phyloP scores from a whole-genome alignment of 805 yeast species.

The Saccharomycopsis sp. region DNA sequence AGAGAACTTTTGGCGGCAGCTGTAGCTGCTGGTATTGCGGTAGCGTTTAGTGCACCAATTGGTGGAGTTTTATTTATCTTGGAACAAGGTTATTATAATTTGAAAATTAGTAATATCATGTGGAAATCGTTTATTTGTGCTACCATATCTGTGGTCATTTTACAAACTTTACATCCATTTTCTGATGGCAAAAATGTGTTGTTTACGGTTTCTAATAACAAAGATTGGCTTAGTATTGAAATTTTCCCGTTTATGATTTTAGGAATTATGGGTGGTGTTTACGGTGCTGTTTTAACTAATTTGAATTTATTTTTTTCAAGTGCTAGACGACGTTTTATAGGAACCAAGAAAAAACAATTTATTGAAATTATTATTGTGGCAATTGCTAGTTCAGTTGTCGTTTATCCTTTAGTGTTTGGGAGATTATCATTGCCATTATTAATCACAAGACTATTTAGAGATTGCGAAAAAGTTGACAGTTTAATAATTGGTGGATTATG shows the following conservation, averaged over 20 bases:
- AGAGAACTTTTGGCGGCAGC: slow-evolving; percentile 70
- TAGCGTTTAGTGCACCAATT: slow-evolving; percentile 81
- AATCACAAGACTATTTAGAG: slow-evolving; percentile 59
- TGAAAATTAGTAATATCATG: slow-evolving; percentile 56
- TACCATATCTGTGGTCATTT: slow-evolving; percentile 58
- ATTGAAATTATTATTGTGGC: slow-evolving; percentile 46
- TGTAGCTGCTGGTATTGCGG: slow-evolving; percentile 76
- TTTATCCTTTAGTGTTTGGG: slow-evolving; percentile 50
- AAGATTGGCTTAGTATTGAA: slow-evolving; percentile 68
- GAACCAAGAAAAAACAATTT: slow-evolving; percentile 25
- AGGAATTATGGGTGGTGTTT: slow-evolving; percentile 64
- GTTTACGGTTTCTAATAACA: slow-evolving; percentile 59
- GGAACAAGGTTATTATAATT: slow-evolving; percentile 60
- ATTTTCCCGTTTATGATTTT: slow-evolving; percentile 62
- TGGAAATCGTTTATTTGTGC: slow-evolving; percentile 84
- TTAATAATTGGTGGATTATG: slow-evolving; percentile 27
- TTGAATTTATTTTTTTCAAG: slow-evolving; percentile 40
- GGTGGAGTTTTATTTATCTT: slow-evolving; percentile 80
- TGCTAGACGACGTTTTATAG: slow-evolving; percentile 24
- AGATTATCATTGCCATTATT: slow-evolving; percentile 46
- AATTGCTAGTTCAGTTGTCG: slow-evolving; percentile 43
- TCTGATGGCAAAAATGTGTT: slow-evolving; percentile 44
- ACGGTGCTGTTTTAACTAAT: slow-evolving; percentile 48
- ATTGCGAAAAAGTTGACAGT: slow-evolving; percentile 37
- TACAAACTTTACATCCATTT: slow-evolving; percentile 42